Base-by-base conservation (phyloP, 768 basidiomycete genomes). In the Mycena filopes region DNA sequence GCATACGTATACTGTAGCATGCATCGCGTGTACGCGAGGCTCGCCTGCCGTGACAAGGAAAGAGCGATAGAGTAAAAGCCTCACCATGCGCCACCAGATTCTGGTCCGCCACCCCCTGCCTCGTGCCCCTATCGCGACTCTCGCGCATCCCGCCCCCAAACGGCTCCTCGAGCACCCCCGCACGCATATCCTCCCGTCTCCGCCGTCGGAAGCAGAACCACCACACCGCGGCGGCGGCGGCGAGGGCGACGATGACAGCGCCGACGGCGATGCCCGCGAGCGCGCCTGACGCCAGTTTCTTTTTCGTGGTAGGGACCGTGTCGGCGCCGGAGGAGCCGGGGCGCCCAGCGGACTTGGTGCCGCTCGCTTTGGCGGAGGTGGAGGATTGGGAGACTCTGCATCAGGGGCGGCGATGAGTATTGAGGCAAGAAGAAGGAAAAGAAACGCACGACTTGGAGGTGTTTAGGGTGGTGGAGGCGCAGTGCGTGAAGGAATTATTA, bases 321-420 rank as follows among this genome's bases (percentile, higher is more conserved):
- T 50, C 28, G 63, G 25, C 16, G 45, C 12, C 7, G 47, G 18
- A 16, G 25, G n/a, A n/a, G n/a, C n/a, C n/a, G n/a, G n/a, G n/a
- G n/a, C n/a, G n/a, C n/a, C n/a, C n/a, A n/a, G n/a, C n/a, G n/a
- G n/a, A n/a, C n/a, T n/a, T n/a, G n/a, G 57, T 16, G 40, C n/a
- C 10, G 15, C 36, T 36, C 3, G 36, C 2, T 36, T 36, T 81
- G 67, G 11, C 75, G 60, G 23, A 73, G 69, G 72, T 86, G 84
- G 23, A 81, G 77, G 33, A 80, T 67, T n/a, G n/a, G n/a, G 12
- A 84, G 79, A 3, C 79, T 76, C 6, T 68, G 68, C 51, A 81
- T 70, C 69, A 85, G 84, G 55, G 36, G 15, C 15, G 10, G 36
- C 15, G 36, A 28, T n/a, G 77, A 78, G 26, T 80, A 67, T n/a